Percentiles rank a stretch among this genome's conserved stretches.
Conservation (phyloP, 2,329 filamentous ascomycete species). For the Pseudogymnoascus sp. region DNA sequence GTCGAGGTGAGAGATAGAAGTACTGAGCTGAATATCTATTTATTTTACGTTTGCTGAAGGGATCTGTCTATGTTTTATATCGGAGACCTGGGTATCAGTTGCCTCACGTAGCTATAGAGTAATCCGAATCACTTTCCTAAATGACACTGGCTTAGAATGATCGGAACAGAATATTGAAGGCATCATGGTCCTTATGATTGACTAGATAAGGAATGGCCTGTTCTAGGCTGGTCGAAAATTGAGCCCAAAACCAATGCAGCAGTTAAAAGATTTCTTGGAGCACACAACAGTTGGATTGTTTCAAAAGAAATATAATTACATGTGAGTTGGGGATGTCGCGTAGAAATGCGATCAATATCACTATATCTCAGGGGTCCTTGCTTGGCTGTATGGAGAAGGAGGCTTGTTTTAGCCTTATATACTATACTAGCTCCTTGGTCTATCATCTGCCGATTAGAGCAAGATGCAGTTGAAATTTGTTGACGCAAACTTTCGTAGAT, state of each 20-base stretch:
- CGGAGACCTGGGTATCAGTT: background rate
- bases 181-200: background rate
- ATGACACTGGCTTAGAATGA: background rate
- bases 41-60: background rate
- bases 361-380: background rate
- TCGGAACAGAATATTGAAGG: background rate
- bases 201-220: background rate
- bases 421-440: background rate
- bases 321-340: background rate
- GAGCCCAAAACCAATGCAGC: background rate
- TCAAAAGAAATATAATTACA: background rate
- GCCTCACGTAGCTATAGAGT: background rate
- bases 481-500: background rate
- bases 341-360: background rate
- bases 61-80: background rate
- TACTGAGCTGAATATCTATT: background rate
- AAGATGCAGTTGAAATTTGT: background rate
- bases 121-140: background rate
- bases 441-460: background rate
- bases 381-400: conserved; percentile 2
- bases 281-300: background rate
- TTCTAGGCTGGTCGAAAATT: background rate
- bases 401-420: background rate
- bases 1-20: background rate
- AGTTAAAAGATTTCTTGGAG: background rate